phyloP scores from a whole-genome alignment of 495 filamentous ascomycete species.

The Penicillium nucicola region DNA sequence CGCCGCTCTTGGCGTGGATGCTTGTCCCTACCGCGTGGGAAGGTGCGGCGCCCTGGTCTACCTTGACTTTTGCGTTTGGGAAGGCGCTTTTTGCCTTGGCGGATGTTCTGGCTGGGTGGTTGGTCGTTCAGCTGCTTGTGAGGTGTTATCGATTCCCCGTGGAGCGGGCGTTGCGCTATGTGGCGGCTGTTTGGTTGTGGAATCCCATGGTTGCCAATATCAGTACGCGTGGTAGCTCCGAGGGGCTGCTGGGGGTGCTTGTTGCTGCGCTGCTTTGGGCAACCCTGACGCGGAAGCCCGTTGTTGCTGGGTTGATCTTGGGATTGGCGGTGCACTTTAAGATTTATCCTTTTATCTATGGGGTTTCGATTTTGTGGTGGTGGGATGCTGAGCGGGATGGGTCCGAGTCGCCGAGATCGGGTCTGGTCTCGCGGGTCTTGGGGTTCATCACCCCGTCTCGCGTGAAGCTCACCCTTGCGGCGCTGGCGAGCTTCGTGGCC shows the following conservation, averaged over 20 bases:
- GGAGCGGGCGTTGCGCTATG: constrained; percentile 61
- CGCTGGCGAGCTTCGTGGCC: constrained; percentile 64
- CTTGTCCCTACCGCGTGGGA: constrained; percentile 74
- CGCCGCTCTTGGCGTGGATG: constrained; percentile 87
- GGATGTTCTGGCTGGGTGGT: constrained; percentile 82
- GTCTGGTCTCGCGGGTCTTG: constrained; percentile 20
- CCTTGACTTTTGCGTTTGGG: constrained; percentile 65
- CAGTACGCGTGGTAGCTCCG: constrained; percentile 88
- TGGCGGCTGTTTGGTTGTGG: constrained; percentile 80
- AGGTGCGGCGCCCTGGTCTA: constrained; percentile 19
- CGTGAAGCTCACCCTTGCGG: constrained; percentile 58
- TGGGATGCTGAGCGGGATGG: constrained; percentile 57
- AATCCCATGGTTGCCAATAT: constrained; percentile 99
- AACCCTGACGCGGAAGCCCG: constrained; percentile 53
- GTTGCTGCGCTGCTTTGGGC: constrained; percentile 82
- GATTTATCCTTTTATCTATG: constrained; percentile 98
- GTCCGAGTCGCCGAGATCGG: neutral
- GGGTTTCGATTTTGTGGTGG: constrained; percentile 81
- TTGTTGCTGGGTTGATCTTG: constrained; percentile 70
- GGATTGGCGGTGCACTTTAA: constrained; percentile 93
- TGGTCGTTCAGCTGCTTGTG: constrained; percentile 65
- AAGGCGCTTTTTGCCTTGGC: constrained; percentile 82
- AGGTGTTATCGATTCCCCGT: constrained; percentile 41
- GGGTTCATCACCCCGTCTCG: constrained; percentile 61
- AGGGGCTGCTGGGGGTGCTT: constrained; percentile 82